Percentiles rank a stretch among this genome's conserved stretches.
Conservation (phyloP, 164 flowering plant genomes). For the Stephania cephalantha region DNA sequence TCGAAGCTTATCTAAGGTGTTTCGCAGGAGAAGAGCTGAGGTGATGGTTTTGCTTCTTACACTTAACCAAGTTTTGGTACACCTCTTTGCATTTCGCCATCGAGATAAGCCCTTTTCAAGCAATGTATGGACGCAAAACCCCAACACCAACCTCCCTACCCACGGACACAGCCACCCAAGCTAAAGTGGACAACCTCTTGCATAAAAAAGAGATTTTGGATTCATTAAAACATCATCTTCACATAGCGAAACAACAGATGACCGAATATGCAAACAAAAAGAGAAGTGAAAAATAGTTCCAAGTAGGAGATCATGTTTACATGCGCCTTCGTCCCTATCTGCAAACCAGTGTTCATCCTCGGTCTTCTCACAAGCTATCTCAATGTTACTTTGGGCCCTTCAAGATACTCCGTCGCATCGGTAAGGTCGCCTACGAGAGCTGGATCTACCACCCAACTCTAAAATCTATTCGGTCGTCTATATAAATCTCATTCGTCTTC, state of each 20-base stretch:
- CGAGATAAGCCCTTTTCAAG: too few relatives aligned
- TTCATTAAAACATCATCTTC: neutral
- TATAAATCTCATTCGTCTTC: too few relatives aligned
- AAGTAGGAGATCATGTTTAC: neutral
- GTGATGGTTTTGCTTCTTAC: neutral
- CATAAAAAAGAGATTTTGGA: neutral
- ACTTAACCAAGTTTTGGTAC: neutral
- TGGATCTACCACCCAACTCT: too few relatives aligned
- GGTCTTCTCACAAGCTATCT: neutral
- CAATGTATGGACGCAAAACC: neutral
- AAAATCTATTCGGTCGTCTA: too few relatives aligned
- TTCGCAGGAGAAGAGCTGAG: neutral
- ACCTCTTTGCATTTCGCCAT: neutral
- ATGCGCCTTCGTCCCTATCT: constrained; percentile 1
- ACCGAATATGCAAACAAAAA: neutral
- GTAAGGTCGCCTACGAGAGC: too few relatives aligned
- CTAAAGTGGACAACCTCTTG: neutral
- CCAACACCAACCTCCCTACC: neutral
- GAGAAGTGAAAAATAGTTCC: neutral
- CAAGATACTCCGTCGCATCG: too few relatives aligned
- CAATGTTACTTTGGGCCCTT: neutral
- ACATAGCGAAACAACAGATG: too few relatives aligned
- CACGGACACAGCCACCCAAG: neutral
- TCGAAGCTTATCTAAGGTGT: neutral
- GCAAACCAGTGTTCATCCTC: neutral